Conservation (phyloP, 176 grass and related monocot species). For the Chloris gayana region DNA sequence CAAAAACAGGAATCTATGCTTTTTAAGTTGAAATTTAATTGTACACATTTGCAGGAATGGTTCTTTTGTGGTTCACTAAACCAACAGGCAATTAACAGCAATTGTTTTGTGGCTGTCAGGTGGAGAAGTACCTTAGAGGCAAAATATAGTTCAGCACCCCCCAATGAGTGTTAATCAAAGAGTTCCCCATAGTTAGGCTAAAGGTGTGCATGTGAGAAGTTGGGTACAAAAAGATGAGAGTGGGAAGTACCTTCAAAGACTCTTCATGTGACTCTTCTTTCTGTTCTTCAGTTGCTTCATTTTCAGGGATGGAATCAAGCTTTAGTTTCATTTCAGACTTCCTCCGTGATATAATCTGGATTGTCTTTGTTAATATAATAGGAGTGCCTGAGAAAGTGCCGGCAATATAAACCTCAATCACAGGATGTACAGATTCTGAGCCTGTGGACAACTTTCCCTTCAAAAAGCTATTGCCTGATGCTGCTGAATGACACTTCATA, state of each 20-base stretch:
- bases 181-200: background rate
- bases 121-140: background rate
- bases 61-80: background rate
- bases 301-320: slow-evolving; percentile 79
- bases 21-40: background rate
- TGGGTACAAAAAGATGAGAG: slow-evolving; percentile 7
- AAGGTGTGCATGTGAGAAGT: slow-evolving; percentile 7
- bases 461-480: slow-evolving; percentile 56
- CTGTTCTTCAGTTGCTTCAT: slow-evolving; percentile 68
- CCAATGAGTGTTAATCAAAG: slow-evolving; percentile 10
- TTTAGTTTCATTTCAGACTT: slow-evolving; percentile 69
- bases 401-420: slow-evolving; percentile 83
- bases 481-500: slow-evolving; percentile 68
- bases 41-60: slow-evolving; percentile 7
- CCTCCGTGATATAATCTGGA: slow-evolving; percentile 72
- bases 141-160: background rate
- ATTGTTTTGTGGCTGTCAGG: background rate
- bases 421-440: slow-evolving; percentile 54
- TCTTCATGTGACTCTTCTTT: slow-evolving; percentile 54
- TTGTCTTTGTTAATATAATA: slow-evolving; percentile 85
- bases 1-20: background rate
- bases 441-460: slow-evolving; percentile 54
- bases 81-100: background rate
- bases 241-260: slow-evolving; percentile 57
- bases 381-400: slow-evolving; percentile 78